phyloP scores from a whole-genome alignment of 345 rosid species.

The Streptanthus diversifolius region DNA sequence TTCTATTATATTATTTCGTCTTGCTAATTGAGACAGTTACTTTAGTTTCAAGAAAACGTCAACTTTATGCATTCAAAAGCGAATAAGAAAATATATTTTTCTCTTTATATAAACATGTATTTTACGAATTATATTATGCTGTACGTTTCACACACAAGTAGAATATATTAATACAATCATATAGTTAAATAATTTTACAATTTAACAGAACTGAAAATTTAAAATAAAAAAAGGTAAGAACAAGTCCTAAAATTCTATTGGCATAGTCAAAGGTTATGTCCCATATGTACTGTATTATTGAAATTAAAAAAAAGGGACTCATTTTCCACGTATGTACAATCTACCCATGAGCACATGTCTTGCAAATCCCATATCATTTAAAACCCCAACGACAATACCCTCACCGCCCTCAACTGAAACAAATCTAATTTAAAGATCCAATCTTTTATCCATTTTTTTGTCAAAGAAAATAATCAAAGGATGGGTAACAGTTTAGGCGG shows the following conservation, averaged over 20 bases:
- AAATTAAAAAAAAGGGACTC: background rate
- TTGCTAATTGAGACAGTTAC: background rate
- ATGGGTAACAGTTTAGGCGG: constrained; percentile 87
- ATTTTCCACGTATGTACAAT: constrained; percentile 11
- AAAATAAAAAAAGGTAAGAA: background rate
- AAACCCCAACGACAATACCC: background rate
- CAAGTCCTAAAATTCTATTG: background rate
- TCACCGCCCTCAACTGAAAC: constrained; percentile 14
- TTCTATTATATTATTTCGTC: background rate
- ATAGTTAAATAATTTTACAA: background rate
- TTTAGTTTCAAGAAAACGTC: background rate
- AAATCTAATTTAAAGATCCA: background rate
- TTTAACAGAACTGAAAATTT: background rate
- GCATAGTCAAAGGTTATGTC: constrained; percentile 10
- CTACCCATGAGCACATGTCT: constrained; percentile 6
- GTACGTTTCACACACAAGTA: background rate
- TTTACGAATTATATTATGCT: background rate
- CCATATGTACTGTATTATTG: background rate
- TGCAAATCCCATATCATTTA: constrained; percentile 12
- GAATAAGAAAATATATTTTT: background rate
- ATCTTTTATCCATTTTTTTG: background rate
- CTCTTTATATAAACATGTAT: constrained; percentile 1
- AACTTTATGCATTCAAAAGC: background rate
- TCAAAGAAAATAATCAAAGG: background rate
- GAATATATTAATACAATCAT: background rate